These are phyloP conservation scores for Artemisia annua DNA, from an alignment of 129 eudicot species.

Conservation along the genomic window DNA sequence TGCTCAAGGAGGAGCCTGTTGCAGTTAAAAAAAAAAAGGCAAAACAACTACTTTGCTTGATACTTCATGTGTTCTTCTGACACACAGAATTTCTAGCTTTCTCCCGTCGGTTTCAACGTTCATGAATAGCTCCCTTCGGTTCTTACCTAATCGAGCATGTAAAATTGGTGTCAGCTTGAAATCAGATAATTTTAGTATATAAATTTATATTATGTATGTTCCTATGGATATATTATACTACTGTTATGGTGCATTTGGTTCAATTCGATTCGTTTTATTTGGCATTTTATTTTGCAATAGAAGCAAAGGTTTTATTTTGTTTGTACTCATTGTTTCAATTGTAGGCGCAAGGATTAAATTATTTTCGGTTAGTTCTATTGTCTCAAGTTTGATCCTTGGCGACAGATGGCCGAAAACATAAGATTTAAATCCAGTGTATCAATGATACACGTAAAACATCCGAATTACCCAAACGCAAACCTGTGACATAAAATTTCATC, in stretches of 20 bases:
- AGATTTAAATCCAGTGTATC: background rate
- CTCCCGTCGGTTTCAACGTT: background rate
- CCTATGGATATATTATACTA: background rate
- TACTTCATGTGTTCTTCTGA: conserved; percentile 15
- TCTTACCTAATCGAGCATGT: conserved; percentile 26
- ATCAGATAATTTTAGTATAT: conserved; percentile 28
- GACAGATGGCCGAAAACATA: background rate
- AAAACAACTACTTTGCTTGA: background rate
- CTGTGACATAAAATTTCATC: too few species aligned
- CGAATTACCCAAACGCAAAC: background rate
- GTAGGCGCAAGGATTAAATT: background rate
- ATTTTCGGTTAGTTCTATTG: background rate
- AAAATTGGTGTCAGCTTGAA: conserved; percentile 33
- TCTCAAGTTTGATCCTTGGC: background rate
- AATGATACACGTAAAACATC: too few species aligned
- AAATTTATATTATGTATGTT: conserved; percentile 21
- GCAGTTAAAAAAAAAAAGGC: conserved; percentile 44
- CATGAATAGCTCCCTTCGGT: conserved; percentile 18
- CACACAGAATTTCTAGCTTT: conserved; percentile 17
- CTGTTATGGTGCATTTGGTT: background rate
- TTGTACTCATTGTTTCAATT: background rate
- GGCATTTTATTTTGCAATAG: background rate
- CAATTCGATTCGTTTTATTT: background rate
- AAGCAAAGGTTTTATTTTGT: too few species aligned
- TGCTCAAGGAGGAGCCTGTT: conserved; percentile 71